Evolutionary conservation across 805 yeast species (phyloP).

Genomic region (Yarrowia sp.): DNA sequence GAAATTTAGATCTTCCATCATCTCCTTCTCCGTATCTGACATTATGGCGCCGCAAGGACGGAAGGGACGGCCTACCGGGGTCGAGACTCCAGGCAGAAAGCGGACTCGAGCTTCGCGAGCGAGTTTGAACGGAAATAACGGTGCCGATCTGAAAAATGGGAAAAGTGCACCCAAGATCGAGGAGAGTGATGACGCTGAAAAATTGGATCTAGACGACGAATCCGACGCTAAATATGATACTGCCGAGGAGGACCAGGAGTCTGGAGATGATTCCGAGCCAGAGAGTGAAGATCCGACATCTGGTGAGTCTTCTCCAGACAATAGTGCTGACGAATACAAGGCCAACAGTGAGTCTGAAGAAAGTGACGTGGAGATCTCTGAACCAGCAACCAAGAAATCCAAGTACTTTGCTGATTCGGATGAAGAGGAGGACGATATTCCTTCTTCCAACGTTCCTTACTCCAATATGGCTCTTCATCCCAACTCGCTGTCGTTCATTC

Average conservation of each 20-base stretch:
- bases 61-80: conserved; percentile 9
- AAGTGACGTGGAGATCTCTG: neutral
- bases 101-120: neutral
- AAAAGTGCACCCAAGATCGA: conserved; percentile 1
- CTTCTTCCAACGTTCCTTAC: conserved; percentile 1
- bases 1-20: conserved; percentile 2
- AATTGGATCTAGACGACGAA: neutral
- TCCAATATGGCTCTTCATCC: conserved; percentile 26
- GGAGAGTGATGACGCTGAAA: neutral
- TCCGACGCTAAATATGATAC: neutral
- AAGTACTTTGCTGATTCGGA: conserved; percentile 22
- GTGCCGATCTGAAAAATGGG: neutral
- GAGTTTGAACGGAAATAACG: neutral
- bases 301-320: conserved; percentile 4
- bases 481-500: conserved; percentile 14
- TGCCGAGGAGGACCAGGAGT: neutral
- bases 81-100: neutral
- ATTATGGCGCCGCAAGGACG: conserved; percentile 28
- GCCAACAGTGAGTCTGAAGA: neutral
- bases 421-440: conserved; percentile 9
- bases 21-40: neutral
- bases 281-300: neutral
- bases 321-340: conserved; percentile 18
- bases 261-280: neutral
- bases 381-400: conserved; percentile 13